phyloP scores from a whole-genome alignment of 768 basidiomycete species.

The Collybia mongolica region DNA sequence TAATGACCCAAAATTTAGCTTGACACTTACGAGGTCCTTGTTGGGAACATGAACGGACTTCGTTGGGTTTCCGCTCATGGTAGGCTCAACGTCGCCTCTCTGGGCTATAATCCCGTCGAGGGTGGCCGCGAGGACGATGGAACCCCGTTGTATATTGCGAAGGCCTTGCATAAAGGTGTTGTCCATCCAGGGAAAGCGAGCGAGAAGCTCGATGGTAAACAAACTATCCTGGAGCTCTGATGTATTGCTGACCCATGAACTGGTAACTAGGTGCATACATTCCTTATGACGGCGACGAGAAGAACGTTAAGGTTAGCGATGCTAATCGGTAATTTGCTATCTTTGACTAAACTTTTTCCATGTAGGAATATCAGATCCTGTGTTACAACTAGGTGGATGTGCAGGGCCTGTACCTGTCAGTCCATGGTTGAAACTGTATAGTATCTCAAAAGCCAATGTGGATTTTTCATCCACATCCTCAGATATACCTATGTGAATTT shows the following conservation, averaged over 20 bases:
- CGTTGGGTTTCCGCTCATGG: conserved; percentile 56
- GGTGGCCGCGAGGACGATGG: conserved; percentile 67
- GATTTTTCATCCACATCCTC: too few species aligned
- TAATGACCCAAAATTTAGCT: conserved; percentile 35
- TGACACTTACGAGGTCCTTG: conserved; percentile 66
- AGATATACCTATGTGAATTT: too few species aligned
- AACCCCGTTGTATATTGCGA: conserved; percentile 57
- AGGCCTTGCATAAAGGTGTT: conserved; percentile 50
- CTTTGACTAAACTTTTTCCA: neutral
- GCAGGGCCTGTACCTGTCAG: too few species aligned
- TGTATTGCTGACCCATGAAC: neutral
- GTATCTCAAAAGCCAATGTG: too few species aligned
- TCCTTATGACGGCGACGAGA: conserved; percentile 50
- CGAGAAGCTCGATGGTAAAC: conserved; percentile 48
- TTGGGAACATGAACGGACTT: conserved; percentile 57
- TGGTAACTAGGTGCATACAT: conserved; percentile 47
- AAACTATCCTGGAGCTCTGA: neutral
- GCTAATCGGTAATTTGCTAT: neutral
- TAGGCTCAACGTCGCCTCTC: conserved; percentile 37
- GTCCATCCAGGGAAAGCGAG: conserved; percentile 67
- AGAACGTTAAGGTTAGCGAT: conserved; percentile 44
- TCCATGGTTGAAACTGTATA: too few species aligned
- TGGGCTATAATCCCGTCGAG: conserved; percentile 57
- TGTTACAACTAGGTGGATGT: conserved; percentile 24
- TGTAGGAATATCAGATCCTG: conserved; percentile 35